Evolutionary conservation across 345 rosid species (phyloP).

Genomic region (Bruguiera parviflora): DNA sequence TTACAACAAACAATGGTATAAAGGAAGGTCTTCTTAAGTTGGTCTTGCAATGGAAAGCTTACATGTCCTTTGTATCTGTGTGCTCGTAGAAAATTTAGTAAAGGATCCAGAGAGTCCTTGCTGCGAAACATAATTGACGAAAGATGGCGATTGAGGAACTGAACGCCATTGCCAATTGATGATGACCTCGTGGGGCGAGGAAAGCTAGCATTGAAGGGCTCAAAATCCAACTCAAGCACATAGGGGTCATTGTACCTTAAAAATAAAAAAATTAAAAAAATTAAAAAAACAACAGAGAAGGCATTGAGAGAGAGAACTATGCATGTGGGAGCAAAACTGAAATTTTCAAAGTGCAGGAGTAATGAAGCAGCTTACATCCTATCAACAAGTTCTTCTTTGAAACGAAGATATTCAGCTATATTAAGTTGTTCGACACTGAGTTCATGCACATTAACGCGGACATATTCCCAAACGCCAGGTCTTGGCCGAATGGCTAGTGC

Average conservation of each 20-base stretch:
- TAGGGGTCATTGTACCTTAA: slow-evolving; percentile 42
- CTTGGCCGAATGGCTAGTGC: slow-evolving; percentile 93
- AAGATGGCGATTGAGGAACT: slow-evolving; percentile 93
- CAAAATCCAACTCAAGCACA: slow-evolving; percentile 93
- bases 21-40: background rate
- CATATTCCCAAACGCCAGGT: slow-evolving; percentile 98
- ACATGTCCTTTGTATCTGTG: slow-evolving; percentile 89
- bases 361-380: slow-evolving; percentile 47
- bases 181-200: slow-evolving; percentile 92
- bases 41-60: slow-evolving; percentile 30
- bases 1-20: background rate
- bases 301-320: background rate
- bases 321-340: background rate
- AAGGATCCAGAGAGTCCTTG: slow-evolving; percentile 88
- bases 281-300: background rate
- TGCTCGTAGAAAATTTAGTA: slow-evolving; percentile 75
- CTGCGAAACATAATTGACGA: slow-evolving; percentile 91
- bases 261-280: background rate
- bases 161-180: slow-evolving; percentile 97
- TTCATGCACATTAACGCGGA: slow-evolving; percentile 80
- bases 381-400: slow-evolving; percentile 90
- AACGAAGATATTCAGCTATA: slow-evolving; percentile 78
- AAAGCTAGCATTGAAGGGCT: slow-evolving; percentile 82
- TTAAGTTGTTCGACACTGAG: slow-evolving; percentile 78
- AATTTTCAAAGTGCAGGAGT: background rate